These are phyloP conservation scores for Amorphotheca resinae DNA, from an alignment of 495 filamentous ascomycete genomes.

Conservation along the genomic window DNA sequence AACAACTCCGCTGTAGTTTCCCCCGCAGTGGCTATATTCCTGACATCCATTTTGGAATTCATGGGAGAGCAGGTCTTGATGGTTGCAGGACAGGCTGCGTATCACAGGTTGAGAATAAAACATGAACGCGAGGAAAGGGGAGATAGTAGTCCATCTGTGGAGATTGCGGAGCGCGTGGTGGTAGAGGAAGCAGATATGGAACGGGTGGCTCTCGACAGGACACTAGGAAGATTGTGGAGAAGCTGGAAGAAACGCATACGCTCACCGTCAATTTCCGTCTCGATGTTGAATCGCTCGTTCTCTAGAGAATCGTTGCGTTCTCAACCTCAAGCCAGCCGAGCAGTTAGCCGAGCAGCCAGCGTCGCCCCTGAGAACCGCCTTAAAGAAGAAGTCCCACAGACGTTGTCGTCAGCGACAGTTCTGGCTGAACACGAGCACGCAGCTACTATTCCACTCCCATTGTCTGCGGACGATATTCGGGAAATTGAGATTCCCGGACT, in stretches of 20 bases:
- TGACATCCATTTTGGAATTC: constrained; percentile 88
- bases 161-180: constrained; percentile 48
- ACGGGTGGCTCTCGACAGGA: constrained; percentile 77
- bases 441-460: constrained; percentile 48
- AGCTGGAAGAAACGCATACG: constrained; percentile 83
- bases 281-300: constrained; percentile 15
- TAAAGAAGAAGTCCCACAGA: constrained; percentile 1
- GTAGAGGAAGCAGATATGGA: constrained; percentile 91
- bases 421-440: constrained; percentile 28
- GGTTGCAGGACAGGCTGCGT: constrained; percentile 80
- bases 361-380: constrained; percentile 19
- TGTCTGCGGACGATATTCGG: constrained; percentile 53
- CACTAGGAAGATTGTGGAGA: constrained; percentile 82
- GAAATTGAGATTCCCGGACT: constrained; percentile 65
- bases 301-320: constrained; percentile 32
- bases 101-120: constrained; percentile 48
- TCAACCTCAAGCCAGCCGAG: constrained; percentile 27
- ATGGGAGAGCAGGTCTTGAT: constrained; percentile 83
- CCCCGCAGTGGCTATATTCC: constrained; percentile 85
- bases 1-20: constrained; percentile 55
- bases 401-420: constrained; percentile 18
- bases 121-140: constrained; percentile 38
- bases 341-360: constrained; percentile 31
- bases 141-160: constrained; percentile 27
- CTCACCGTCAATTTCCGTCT: constrained; percentile 24